Evolutionary conservation across 129 eudicot genomes (phyloP), one percentile per base, ranked within the genome.

Genomic region (Flaveria ramosissima): DNA sequence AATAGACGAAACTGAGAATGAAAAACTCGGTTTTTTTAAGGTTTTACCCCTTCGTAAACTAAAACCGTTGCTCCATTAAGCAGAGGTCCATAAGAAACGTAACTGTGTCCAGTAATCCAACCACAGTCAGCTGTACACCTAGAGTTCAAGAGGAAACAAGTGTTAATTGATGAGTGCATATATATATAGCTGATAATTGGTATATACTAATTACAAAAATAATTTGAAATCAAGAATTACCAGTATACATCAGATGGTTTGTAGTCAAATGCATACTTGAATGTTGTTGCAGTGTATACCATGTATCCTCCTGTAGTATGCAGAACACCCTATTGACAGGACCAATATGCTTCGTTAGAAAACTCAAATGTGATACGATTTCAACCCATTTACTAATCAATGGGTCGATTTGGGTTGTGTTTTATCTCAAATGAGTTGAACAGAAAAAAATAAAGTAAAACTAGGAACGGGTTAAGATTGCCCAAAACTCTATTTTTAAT

Each of bases 101-200:
- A 95, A 68, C 99, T 95, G 81, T 95, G 99, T 26, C 99, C 99
- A 78, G 99, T 92, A 74, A 95, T 95, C 99, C 99, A 95, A 77
- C 99, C 99, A 88, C 99, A 95, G 76, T 95, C 99, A 77, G 99
- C 99, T 8, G 99, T 95, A 83, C 97, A 91, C 99, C 99, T 95
- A 75, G 9, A 81, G 20, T 26, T 80, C 5, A 21, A 61, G 53
- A 43, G 68, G 26, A 74, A 64, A 56, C 32, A n/a, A 14, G 9
- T 17, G 30, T 63, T 67, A 42, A n/a, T 63, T 67, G 39, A 39
- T 14, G 1, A 0, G 14, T 43, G 78, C 43, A 46, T 23, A 12
- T 27, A 16, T 27, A 16, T 30, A 10, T 43, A 43, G 64, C 46
- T 19, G 20, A 16, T 53, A 47, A 36, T 13, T 56, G 47, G 32